phyloP scores from a whole-genome alignment of 2,329 filamentous ascomycete genomes.

The Fusarium nanum region DNA sequence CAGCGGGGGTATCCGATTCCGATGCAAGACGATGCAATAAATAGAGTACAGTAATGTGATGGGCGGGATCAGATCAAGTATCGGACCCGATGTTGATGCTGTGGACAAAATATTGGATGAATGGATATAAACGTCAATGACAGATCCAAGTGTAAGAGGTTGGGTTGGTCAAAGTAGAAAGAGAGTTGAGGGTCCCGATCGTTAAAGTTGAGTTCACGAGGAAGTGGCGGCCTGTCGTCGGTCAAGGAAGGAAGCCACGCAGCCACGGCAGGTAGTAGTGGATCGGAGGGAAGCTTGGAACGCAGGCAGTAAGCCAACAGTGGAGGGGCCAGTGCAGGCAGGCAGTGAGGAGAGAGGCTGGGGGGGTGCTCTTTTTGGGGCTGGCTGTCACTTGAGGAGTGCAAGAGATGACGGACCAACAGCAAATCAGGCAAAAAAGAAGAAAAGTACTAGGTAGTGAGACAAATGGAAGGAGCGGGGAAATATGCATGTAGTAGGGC shows the following conservation, averaged over 20 bases:
- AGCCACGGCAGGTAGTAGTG: slow-evolving; percentile 6
- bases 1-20: slow-evolving; percentile 36
- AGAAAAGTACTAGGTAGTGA: slow-evolving; percentile 12
- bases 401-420: slow-evolving; percentile 3
- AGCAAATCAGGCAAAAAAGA: slow-evolving; percentile 10
- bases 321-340: slow-evolving; percentile 1
- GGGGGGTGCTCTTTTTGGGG: slow-evolving; percentile 15
- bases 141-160: slow-evolving; percentile 25
- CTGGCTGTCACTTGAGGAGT: slow-evolving; percentile 12
- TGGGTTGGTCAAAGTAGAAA: slow-evolving; percentile 23
- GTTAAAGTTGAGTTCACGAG: slow-evolving; percentile 33
- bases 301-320: slow-evolving; percentile 31
- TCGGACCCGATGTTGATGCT: background rate
- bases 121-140: slow-evolving; percentile 19
- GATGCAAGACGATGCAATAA: slow-evolving; percentile 26
- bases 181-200: slow-evolving; percentile 19
- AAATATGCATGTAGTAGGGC: slow-evolving; percentile 12
- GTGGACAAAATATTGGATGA: slow-evolving; percentile 14
- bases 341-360: slow-evolving; percentile 22
- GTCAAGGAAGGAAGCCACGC: slow-evolving; percentile 32
- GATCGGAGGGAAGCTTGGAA: slow-evolving; percentile 39
- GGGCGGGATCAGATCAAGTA: slow-evolving; percentile 7
- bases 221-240: slow-evolving; percentile 39
- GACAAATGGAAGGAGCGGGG: slow-evolving; percentile 33
- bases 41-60: slow-evolving; percentile 17